Base-by-base conservation (phyloP, 768 basidiomycete species). In the Mycena olivaceomarginata region DNA sequence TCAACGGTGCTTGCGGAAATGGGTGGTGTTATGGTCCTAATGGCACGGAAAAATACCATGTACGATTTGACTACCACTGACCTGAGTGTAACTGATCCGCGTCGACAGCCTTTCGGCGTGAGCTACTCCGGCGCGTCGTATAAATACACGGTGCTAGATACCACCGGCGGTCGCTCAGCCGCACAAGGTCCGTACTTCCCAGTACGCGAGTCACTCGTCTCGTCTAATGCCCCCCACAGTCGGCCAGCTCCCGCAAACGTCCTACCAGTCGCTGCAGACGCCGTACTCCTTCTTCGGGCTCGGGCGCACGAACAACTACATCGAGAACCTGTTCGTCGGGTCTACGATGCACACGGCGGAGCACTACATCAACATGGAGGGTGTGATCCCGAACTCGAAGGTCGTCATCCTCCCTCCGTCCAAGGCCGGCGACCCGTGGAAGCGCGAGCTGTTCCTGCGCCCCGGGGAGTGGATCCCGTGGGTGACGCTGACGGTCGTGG, bases 401-500 rank as follows among this genome's bases (percentile, higher is more conserved):
- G 93, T 99, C 16, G 94, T 99, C n/a, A 97, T 99, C 80, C 92
- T 95, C 51, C 98, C 98, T 0, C 92, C 94, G 0, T 82, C 89
- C 4, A 88, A 87, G 9, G 87, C 88, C 25, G 91, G 89, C 5
- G 90, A 90, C 16, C 85, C 87, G 40, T 99, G 98, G 98, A 95
- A 92, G 81, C 92, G 94, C 67, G 95, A 98, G 85, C 86, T 99
- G 77, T 99, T 96, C 83, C 86, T 99, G 80, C 87, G 97, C 41
- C 98, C 98, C 4, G 98, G 98, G 20, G 95, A 96, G 81, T 99
- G 98, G 97, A 97, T 99, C 76, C 97, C 97, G 2, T 98, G 95
- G 96, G 98, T 99, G 16, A 98, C 95, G n/a, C 86, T 96, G 53
- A 96, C 95, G 0, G 94, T 98, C 0, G 87, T 98, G 10, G 92